These are phyloP conservation scores for Pneumocystis jirovecii DNA, from an alignment of 1,139 yeast genomes.

Conservation along the genomic window DNA sequence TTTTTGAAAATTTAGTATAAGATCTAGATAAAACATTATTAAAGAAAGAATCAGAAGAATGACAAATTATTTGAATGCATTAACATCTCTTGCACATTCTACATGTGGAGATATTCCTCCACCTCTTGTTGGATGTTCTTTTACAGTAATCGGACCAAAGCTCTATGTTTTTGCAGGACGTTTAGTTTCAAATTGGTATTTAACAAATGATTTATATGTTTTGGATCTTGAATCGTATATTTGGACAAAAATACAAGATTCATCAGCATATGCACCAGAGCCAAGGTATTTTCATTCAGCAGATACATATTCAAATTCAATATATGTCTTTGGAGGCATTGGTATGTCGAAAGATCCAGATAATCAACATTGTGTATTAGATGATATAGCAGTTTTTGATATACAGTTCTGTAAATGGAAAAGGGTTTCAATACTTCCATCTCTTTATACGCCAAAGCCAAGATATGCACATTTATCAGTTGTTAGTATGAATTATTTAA, in stretches of 20 bases:
- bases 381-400: slow-evolving; percentile 12
- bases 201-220: slow-evolving; percentile 13
- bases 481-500: slow-evolving; percentile 11
- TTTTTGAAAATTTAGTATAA: neutral
- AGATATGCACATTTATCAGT: slow-evolving; percentile 17
- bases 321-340: slow-evolving; percentile 16
- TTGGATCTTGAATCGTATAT: slow-evolving; percentile 13
- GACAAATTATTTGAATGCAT: neutral
- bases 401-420: neutral
- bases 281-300: slow-evolving; percentile 16
- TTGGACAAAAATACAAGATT: slow-evolving; percentile 13
- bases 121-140: slow-evolving; percentile 15
- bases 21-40: neutral
- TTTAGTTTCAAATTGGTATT: slow-evolving; percentile 7
- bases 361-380: slow-evolving; percentile 10
- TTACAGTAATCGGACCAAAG: slow-evolving; percentile 9
- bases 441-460: slow-evolving; percentile 3
- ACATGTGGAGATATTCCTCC: slow-evolving; percentile 16
- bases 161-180: slow-evolving; percentile 17
- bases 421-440: neutral
- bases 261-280: slow-evolving; percentile 6
- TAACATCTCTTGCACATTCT: slow-evolving; percentile 1
- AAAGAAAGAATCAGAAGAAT: neutral
- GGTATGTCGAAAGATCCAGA: slow-evolving; percentile 4
- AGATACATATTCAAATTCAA: slow-evolving; percentile 8